Base-by-base conservation (phyloP, 352 stramenopile genomes). In the Phytophthora sp. region DNA sequence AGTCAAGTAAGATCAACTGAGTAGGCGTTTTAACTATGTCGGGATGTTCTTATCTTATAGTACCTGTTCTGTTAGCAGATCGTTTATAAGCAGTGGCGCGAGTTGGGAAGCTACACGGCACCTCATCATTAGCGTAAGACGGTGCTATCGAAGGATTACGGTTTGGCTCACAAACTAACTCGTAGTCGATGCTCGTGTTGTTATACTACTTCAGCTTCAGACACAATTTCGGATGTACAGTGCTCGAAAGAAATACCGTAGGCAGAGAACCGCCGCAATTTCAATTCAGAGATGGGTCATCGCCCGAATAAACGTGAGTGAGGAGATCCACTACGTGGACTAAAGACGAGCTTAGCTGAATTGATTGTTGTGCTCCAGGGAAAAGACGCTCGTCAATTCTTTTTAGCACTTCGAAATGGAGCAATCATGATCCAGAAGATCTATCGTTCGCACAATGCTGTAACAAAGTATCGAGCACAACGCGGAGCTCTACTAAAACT, bases 211-310 rank as follows among this genome's bases (percentile, higher is more conserved):
- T 17, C 55, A 94, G 85, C 57, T 94, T 9, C 83, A 94, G 75
- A 85, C 71, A 3, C 78, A 87, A 20, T 92, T 85, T 30, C 79
- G 85, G 26, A 88, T 88, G 83, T 90, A 88, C 32, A 79, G 67
- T 20, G 69, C 70, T 20, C 65, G 82, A 17, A 88, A 90, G 55
- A 60, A 65, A 18, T 94, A 78, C 41, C 48, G 72, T 34, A 46
- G 34, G 0, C 64, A 74, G 55, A 70, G 62, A 13, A 56, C 58
- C 12, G 77, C 83, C 15, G 64, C 61, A 4, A 66, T 83, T 20
- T 60, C 61, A 6, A 90, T 94, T 17, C 83, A 92, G 48, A 73
- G 68, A 37, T 85, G 74, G 62, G 52, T 76, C 12, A 64, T 82
- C 20, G 78, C 81, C 9, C 60, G 67, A 20, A 74, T 92, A 31